These are phyloP conservation scores for Lanmaoa pseudosensibilis DNA, from an alignment of 768 basidiomycete genomes.

Conservation along the genomic window DNA sequence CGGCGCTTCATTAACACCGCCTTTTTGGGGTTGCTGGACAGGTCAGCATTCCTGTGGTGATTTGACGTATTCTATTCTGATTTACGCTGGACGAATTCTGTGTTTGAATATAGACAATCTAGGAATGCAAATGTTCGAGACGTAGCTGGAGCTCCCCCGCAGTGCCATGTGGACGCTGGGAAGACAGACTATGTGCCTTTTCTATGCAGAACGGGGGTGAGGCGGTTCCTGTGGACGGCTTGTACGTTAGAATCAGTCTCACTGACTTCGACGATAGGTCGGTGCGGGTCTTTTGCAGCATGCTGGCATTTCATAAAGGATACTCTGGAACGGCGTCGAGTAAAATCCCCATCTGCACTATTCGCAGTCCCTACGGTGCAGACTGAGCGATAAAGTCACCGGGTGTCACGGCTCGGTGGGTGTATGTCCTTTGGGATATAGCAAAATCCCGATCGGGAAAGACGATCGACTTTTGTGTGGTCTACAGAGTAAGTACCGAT, in stretches of 20 bases:
- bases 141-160: conserved; percentile 6
- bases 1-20: conserved; percentile 16
- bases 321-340: conserved; percentile 13
- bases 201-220: conserved; percentile 8
- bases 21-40: conserved; percentile 4
- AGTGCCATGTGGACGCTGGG: conserved; percentile 19
- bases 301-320: conserved; percentile 11
- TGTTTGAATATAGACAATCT: conserved; percentile 20
- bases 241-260: neutral
- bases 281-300: neutral
- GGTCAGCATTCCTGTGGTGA: conserved; percentile 29
- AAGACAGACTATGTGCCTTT: conserved; percentile 11
- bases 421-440: conserved; percentile 16
- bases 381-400: conserved; percentile 22
- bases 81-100: conserved; percentile 20
- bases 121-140: conserved; percentile 10
- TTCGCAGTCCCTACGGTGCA: conserved; percentile 4
- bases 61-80: conserved; percentile 30
- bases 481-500: conserved; percentile 2
- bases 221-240: neutral
- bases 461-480: conserved; percentile 16
- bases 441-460: conserved; percentile 21
- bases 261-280: conserved; percentile 26
- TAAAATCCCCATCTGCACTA: neutral
- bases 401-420: conserved; percentile 26